Evolutionary conservation across 371 early-diverging fungal genomes (phyloP).

Genomic region (Gilbertella persicaria): DNA sequence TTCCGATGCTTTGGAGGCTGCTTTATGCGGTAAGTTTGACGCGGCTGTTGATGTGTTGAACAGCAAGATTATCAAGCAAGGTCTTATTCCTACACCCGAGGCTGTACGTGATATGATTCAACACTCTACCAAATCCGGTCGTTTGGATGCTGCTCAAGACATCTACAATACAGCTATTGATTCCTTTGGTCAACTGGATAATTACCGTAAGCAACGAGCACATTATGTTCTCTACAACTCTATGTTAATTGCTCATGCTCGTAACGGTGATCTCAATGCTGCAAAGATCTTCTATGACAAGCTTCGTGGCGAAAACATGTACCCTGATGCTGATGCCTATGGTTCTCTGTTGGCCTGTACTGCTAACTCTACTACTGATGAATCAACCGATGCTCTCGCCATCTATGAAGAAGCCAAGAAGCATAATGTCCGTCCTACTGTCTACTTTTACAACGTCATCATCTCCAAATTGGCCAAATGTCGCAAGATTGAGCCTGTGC

Average conservation of each 20-base stretch:
- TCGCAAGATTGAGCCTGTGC: slow-evolving; percentile 53
- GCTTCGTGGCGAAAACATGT: slow-evolving; percentile 29
- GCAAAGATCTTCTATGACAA: slow-evolving; percentile 54
- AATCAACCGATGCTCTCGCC: slow-evolving; percentile 51
- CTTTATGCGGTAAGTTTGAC: slow-evolving; percentile 29
- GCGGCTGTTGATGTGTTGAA: slow-evolving; percentile 29
- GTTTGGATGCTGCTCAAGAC: slow-evolving; percentile 24
- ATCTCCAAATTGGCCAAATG: slow-evolving; percentile 62
- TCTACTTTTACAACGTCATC: slow-evolving; percentile 65
- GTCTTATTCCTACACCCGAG: slow-evolving; percentile 38
- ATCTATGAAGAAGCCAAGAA: slow-evolving; percentile 60
- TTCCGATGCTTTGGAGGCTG: slow-evolving; percentile 30
- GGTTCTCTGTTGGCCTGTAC: slow-evolving; percentile 50
- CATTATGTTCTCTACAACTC: slow-evolving; percentile 38
- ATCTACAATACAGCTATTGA: slow-evolving; percentile 33
- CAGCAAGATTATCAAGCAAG: slow-evolving; percentile 31
- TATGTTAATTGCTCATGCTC: slow-evolving; percentile 60
- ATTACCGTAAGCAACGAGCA: slow-evolving; percentile 17
- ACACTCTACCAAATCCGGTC: slow-evolving; percentile 25
- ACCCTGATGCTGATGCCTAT: slow-evolving; percentile 54
- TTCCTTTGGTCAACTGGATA: slow-evolving; percentile 16
- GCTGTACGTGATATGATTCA: slow-evolving; percentile 49
- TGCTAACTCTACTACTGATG: slow-evolving; percentile 53
- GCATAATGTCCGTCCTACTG: slow-evolving; percentile 55
- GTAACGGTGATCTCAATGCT: slow-evolving; percentile 34